A percentile compares a stretch with the other conserved stretches of the same genome.
These are phyloP conservation scores for Bathelium albidoporum DNA, from an alignment of 495 filamentous ascomycete genomes.

Conservation along the genomic window DNA sequence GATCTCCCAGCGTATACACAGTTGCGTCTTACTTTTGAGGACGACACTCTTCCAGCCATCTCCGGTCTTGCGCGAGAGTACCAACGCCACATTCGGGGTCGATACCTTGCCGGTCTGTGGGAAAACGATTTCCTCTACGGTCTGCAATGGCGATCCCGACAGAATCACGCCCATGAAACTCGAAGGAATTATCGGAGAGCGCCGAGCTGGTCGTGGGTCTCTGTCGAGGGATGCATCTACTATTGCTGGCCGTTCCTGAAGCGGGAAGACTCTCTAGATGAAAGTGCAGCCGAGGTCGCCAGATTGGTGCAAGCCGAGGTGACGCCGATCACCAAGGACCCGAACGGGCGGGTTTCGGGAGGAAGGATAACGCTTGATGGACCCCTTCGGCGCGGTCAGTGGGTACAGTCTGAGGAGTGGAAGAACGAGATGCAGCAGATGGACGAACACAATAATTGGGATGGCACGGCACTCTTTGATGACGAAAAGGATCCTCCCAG, in stretches of 20 bases:
- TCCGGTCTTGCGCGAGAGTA: background rate
- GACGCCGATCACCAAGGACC: background rate
- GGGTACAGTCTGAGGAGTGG: background rate
- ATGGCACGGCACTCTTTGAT: background rate
- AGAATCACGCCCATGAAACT: background rate
- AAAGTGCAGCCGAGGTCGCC: background rate
- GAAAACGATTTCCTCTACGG: background rate
- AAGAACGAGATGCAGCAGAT: background rate
- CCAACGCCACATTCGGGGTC: background rate
- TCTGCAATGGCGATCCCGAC: background rate
- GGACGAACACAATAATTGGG: background rate
- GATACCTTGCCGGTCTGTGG: background rate
- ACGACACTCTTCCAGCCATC: background rate
- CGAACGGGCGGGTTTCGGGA: background rate
- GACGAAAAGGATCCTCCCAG: background rate
- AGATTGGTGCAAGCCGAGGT: background rate
- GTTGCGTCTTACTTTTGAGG: background rate
- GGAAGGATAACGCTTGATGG: background rate
- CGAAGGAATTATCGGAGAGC: background rate
- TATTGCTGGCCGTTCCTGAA: background rate
- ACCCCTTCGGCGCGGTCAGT: background rate
- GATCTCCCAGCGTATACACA: background rate
- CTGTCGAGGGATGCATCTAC: background rate
- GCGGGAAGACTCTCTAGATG: background rate
- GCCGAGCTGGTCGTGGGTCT: background rate